These are phyloP conservation scores for Agastache rugosa DNA, from an alignment of 257 asterid genomes.

Conservation along the genomic window DNA sequence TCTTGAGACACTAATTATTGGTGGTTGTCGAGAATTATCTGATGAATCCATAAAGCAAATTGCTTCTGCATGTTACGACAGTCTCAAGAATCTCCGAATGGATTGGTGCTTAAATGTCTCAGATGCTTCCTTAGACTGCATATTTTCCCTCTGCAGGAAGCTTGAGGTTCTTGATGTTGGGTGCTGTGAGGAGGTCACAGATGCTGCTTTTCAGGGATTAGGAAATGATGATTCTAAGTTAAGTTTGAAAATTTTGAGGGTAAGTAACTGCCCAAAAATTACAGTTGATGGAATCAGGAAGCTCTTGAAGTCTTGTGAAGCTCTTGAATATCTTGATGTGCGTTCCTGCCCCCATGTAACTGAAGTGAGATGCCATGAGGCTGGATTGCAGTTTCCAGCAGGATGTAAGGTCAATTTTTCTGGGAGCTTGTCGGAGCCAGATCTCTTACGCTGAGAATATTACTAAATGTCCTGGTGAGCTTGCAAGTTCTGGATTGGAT, in stretches of 20 bases:
- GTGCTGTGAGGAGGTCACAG: conserved; percentile 88
- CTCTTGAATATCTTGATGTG: conserved; percentile 81
- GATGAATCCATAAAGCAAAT: conserved; percentile 68
- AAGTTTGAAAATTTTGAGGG: conserved; percentile 68
- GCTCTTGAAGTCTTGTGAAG: conserved; percentile 65
- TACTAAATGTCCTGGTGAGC: conserved; percentile 21
- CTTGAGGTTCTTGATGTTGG: conserved; percentile 92
- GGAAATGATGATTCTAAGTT: conserved; percentile 52
- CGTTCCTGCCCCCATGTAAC: conserved; percentile 83
- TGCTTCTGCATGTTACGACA: conserved; percentile 61
- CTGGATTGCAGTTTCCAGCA: conserved; percentile 73
- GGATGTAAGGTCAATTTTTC: conserved; percentile 73
- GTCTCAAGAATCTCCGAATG: conserved; percentile 84
- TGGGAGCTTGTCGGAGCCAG: conserved; percentile 83
- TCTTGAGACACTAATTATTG: conserved; percentile 75
- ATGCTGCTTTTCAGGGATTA: conserved; percentile 75
- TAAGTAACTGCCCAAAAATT: conserved; percentile 80
- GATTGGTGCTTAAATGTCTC: conserved; percentile 92
- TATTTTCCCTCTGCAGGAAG: conserved; percentile 62
- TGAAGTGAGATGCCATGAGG: conserved; percentile 68
- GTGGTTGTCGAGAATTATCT: conserved; percentile 82
- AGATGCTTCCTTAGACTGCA: conserved; percentile 59
- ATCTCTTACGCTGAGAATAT: conserved; percentile 54
- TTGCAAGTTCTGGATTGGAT: conserved; percentile 18
- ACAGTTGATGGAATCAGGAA: conserved; percentile 69